These are phyloP conservation scores for Pseudogymnoascus verrucosus DNA, from an alignment of 2,329 filamentous ascomycete species.

Conservation along the genomic window DNA sequence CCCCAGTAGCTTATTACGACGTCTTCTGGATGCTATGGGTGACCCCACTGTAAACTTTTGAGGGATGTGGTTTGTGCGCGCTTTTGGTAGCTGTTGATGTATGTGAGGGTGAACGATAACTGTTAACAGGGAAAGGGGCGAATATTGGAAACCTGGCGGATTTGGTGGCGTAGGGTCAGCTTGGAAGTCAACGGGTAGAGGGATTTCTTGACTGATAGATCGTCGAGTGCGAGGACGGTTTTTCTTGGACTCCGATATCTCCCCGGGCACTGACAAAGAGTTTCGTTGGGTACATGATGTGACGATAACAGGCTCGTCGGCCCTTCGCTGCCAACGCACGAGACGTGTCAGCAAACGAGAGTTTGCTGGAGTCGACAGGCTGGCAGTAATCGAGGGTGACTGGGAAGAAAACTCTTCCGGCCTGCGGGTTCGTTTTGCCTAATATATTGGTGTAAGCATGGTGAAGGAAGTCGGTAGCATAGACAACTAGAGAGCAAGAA, in stretches of 20 bases:
- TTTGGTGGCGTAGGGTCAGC: neutral
- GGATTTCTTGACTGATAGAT: neutral
- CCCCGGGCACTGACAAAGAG: neutral
- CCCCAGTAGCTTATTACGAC: constrained; percentile 8
- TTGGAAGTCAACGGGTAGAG: neutral
- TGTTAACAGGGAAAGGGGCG: neutral
- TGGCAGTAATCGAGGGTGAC: neutral
- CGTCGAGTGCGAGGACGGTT: neutral
- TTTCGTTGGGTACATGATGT: neutral
- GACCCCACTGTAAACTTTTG: constrained; percentile 1
- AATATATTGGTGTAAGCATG: neutral
- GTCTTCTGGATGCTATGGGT: neutral
- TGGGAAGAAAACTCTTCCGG: neutral
- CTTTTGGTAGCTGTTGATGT: neutral
- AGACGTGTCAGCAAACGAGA: neutral
- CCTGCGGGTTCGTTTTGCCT: neutral
- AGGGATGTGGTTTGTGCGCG: constrained; percentile 1
- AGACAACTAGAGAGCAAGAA: neutral
- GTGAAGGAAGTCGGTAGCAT: neutral
- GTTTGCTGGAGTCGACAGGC: neutral
- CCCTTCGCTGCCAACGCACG: neutral
- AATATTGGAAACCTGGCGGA: neutral
- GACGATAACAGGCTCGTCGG: neutral
- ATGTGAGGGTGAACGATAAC: neutral
- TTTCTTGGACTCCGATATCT: neutral